Evolutionary conservation across 2,329 filamentous ascomycete genomes (phyloP).

Genomic region (Colletotrichum aenigma): DNA sequence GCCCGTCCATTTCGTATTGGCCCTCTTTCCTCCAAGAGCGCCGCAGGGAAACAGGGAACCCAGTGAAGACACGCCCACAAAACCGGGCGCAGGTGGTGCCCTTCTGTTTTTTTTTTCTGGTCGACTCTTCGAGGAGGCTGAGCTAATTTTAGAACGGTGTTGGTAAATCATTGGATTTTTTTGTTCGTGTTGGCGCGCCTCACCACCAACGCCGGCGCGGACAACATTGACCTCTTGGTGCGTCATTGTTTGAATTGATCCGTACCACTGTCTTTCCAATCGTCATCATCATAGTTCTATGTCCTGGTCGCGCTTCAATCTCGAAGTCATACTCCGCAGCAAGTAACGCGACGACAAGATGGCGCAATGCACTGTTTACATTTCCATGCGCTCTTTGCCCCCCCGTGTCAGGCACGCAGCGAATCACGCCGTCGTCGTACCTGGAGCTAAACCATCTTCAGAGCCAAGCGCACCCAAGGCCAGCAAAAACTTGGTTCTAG

Average conservation of each 20-base stretch:
- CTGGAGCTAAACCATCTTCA: constrained; percentile 1
- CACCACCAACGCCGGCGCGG: neutral
- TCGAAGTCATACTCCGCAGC: accelerated
- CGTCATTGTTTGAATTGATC: neutral
- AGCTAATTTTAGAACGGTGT: neutral
- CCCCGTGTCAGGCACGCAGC: neutral
- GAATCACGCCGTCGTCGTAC: neutral
- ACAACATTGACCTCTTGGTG: neutral
- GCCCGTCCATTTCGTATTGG: constrained; percentile 1
- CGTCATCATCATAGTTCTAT: neutral
- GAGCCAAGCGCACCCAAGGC: neutral
- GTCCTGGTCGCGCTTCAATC: neutral
- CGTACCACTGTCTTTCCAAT: neutral
- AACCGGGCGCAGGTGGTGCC: neutral
- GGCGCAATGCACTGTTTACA: neutral
- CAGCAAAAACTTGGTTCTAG: neutral
- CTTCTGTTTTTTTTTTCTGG: neutral
- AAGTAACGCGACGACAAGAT: neutral
- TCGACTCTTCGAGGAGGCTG: neutral
- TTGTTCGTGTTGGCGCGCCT: neutral
- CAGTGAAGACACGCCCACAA: neutral
- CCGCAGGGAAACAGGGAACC: neutral
- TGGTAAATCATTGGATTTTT: neutral
- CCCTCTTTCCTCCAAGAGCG: neutral
- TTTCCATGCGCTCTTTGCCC: neutral